phyloP scores from a whole-genome alignment of 2,329 filamentous ascomycete genomes.

The Aspergillus brunneoviolaceus region DNA sequence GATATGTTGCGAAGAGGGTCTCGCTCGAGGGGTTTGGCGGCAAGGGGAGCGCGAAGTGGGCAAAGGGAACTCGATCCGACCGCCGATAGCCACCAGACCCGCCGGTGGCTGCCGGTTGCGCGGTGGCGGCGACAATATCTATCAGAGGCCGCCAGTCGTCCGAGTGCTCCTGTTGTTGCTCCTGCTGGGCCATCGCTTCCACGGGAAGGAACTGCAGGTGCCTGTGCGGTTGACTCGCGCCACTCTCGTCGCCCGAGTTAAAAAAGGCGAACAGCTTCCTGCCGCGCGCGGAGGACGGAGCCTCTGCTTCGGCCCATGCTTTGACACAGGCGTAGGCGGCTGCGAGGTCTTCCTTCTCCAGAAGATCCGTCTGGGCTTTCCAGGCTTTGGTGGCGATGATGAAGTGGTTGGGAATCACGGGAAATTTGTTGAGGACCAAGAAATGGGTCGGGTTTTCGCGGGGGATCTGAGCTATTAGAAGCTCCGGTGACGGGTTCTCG shows the following conservation, averaged over 20 bases:
- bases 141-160: slow-evolving; percentile 51
- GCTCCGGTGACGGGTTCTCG: slow-evolving; percentile 42
- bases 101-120: slow-evolving; percentile 13
- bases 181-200: slow-evolving; percentile 43
- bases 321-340: slow-evolving; percentile 44
- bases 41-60: slow-evolving; percentile 48
- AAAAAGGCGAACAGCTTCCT: slow-evolving; percentile 50
- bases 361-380: slow-evolving; percentile 44
- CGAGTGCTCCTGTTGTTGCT: slow-evolving; percentile 13
- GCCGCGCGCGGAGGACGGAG: slow-evolving; percentile 4
- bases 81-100: slow-evolving; percentile 24
- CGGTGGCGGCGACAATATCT: slow-evolving; percentile 31
- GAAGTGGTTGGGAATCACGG: slow-evolving; percentile 51
- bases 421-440: slow-evolving; percentile 51
- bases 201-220: slow-evolving; percentile 51
- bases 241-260: slow-evolving; percentile 50
- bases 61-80: slow-evolving; percentile 47
- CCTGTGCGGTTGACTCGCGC: slow-evolving; percentile 50
- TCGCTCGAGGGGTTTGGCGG: slow-evolving; percentile 41
- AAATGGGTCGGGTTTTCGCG: slow-evolving; percentile 35
- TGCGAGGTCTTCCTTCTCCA: slow-evolving; percentile 45
- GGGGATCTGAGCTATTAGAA: slow-evolving; percentile 44
- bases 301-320: slow-evolving; percentile 34
- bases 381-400: slow-evolving; percentile 49
- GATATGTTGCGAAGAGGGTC: slow-evolving; percentile 38